Percentiles rank a stretch among this genome's conserved stretches.
These are phyloP conservation scores for Debaryomyces robertsiae DNA, from an alignment of 1,139 yeast genomes.

Conservation along the genomic window DNA sequence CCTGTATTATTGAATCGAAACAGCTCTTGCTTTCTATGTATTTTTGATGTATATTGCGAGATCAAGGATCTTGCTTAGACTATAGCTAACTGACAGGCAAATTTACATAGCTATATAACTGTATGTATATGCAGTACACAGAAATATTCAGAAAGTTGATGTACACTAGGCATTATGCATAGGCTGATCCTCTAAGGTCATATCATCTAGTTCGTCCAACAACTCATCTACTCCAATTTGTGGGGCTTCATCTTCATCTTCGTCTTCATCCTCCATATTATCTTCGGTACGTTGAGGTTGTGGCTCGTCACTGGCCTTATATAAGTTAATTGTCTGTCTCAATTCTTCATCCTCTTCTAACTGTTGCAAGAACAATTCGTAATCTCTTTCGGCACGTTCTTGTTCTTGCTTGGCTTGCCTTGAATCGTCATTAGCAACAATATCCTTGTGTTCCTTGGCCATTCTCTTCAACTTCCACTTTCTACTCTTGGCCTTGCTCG, in stretches of 20 bases:
- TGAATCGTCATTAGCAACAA: constrained; percentile 75
- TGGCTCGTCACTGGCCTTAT: constrained; percentile 58
- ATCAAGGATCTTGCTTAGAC: constrained; percentile 1
- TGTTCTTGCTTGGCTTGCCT: constrained; percentile 85
- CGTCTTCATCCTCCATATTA: constrained; percentile 46
- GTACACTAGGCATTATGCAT: constrained; percentile 19
- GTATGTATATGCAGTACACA: constrained; percentile 12
- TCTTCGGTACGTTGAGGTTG: constrained; percentile 34
- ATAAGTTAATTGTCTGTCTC: constrained; percentile 86
- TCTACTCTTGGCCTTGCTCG: constrained; percentile 76
- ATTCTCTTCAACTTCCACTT: constrained; percentile 96
- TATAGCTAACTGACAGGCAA: background rate
- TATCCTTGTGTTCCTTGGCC: constrained; percentile 93
- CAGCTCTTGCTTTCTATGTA: background rate
- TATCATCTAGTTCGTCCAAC: constrained; percentile 89
- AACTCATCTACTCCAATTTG: constrained; percentile 78
- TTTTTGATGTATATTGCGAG: background rate
- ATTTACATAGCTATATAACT: background rate
- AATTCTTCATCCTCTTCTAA: constrained; percentile 96
- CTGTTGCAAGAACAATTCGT: constrained; percentile 94
- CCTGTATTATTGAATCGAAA: background rate
- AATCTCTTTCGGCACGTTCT: constrained; percentile 92
- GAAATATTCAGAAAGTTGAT: background rate
- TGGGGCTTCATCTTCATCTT: constrained; percentile 74
- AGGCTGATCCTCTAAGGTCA: constrained; percentile 67